Conservation (phyloP, 768 basidiomycete species). For the Termitomyces eurrhizus region DNA sequence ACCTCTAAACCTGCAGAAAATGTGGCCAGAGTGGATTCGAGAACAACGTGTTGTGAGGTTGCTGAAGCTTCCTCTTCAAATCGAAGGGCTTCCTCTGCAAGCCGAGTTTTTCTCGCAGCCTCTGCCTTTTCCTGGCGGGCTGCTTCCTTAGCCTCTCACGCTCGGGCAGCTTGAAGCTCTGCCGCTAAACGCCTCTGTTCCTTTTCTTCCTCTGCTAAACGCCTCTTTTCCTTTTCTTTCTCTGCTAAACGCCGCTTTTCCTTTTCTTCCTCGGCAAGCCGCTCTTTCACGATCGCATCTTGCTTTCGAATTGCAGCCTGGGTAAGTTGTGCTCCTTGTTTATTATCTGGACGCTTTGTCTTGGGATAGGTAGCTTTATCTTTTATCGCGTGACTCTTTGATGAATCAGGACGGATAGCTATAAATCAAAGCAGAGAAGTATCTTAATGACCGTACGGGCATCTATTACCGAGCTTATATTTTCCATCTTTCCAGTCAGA, state of each 20-base stretch:
- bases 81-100: conserved; percentile 8
- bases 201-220: no score
- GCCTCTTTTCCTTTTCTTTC: neutral
- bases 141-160: conserved; percentile 16
- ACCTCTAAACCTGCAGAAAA: conserved; percentile 49
- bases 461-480: conserved; percentile 5
- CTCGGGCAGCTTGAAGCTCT: conserved; percentile 14
- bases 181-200: neutral
- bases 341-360: neutral
- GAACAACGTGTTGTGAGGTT: conserved; percentile 39
- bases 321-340: no score
- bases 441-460: conserved; percentile 4
- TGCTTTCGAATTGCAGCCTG: neutral
- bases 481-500: conserved; percentile 1
- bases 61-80: conserved; percentile 36
- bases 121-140: conserved; percentile 8
- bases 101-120: conserved; percentile 7
- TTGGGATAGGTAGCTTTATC: neutral
- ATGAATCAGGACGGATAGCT: neutral
- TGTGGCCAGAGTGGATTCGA: conserved; percentile 45
- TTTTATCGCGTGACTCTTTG: neutral
- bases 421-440: neutral
- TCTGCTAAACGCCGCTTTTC: no score
- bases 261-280: neutral
- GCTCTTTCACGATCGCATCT: neutral